Percentiles rank a stretch among this genome's conserved stretches.
Conservation (phyloP, 129 eudicot genomes). For the Flaveria robusta region DNA sequence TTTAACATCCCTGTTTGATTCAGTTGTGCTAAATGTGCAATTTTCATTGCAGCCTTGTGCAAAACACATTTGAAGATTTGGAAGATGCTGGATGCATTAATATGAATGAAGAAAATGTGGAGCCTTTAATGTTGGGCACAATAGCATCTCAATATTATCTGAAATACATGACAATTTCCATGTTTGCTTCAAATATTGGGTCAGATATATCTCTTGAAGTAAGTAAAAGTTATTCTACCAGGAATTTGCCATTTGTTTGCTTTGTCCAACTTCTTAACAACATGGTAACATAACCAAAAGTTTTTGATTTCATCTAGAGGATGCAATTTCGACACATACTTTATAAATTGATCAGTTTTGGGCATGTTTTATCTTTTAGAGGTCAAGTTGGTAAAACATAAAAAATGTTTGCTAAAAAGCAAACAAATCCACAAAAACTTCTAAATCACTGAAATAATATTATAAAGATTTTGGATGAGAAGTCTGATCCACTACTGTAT, state of each 20-base stretch:
- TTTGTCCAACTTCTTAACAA: neutral
- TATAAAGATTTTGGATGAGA: neutral
- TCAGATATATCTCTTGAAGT: slow-evolving; percentile 93
- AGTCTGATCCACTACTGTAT: neutral
- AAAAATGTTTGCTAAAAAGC: neutral
- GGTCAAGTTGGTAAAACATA: neutral
- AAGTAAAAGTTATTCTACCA: slow-evolving; percentile 26
- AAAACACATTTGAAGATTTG: slow-evolving; percentile 89
- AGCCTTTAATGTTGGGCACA: slow-evolving; percentile 79
- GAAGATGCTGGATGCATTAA: slow-evolving; percentile 95
- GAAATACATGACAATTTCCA: slow-evolving; percentile 79
- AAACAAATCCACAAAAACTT: neutral
- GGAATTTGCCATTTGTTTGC: neutral
- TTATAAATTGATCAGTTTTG: neutral
- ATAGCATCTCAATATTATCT: slow-evolving; percentile 95
- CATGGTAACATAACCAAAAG: neutral
- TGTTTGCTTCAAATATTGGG: slow-evolving; percentile 93
- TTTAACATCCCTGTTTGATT: slow-evolving; percentile 6
- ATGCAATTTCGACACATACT: slow-evolving; percentile 3
- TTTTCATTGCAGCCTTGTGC: slow-evolving; percentile 59
- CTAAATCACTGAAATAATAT: neutral
- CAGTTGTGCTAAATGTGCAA: slow-evolving; percentile 2
- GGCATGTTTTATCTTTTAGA: neutral
- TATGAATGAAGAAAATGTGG: slow-evolving; percentile 76
- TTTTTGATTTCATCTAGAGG: neutral